Percentiles rank a stretch among this genome's conserved stretches.
phyloP scores from a whole-genome alignment of 2,329 filamentous ascomycete genomes.

The Diaporthe aspalathi region DNA sequence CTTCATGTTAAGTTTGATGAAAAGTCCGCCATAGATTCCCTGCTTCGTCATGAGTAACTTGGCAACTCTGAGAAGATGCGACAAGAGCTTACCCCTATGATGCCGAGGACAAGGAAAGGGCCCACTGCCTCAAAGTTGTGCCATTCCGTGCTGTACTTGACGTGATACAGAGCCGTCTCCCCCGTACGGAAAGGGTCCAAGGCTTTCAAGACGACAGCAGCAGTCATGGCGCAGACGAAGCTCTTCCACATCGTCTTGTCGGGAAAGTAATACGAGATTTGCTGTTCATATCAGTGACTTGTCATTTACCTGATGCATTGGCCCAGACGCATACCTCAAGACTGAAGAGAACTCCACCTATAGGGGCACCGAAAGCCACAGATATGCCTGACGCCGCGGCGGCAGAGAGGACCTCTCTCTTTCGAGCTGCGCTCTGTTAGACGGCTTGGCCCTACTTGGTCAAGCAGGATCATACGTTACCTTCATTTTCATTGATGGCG shows the following conservation, averaged over 20 bases:
- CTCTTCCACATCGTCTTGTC: conserved; percentile 99
- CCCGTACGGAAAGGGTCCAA: conserved; percentile 95
- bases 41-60: conserved; percentile 42
- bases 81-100: conserved; percentile 72
- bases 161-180: conserved; percentile 95
- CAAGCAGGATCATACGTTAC: conserved; percentile 54
- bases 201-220: conserved; percentile 90
- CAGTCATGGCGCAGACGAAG: conserved; percentile 99
- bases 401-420: conserved; percentile 91
- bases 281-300: conserved; percentile 56
- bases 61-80: background rate
- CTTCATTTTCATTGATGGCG: conserved; percentile 87
- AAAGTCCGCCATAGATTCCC: conserved; percentile 93
- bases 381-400: conserved; percentile 93
- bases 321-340: conserved; percentile 71
- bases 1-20: conserved; percentile 94
- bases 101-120: conserved; percentile 86
- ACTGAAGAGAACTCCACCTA: conserved; percentile 94
- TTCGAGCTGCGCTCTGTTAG: conserved; percentile 72
- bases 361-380: conserved; percentile 92
- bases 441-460: background rate
- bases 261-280: conserved; percentile 96
- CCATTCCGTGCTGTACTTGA: conserved; percentile 92
- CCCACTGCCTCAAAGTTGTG: conserved; percentile 88
- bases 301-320: background rate